A percentile compares a stretch with the other conserved stretches of the same genome.
Conservation (phyloP, 345 rosid species). For the Rhodomyrtus tomentosa region DNA sequence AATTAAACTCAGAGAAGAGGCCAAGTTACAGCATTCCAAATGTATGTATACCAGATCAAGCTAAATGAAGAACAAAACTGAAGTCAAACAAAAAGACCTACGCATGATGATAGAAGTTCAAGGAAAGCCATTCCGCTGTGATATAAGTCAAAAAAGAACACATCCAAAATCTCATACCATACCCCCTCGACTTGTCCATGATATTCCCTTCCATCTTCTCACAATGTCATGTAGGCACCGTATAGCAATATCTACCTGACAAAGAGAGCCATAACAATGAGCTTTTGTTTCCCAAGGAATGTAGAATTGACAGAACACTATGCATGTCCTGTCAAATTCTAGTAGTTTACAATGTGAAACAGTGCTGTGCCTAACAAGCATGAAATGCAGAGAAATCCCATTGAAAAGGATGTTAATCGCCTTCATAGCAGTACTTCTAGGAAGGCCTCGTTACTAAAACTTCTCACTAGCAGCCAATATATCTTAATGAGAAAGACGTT, state of each 20-base stretch:
- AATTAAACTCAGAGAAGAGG: too few relatives aligned
- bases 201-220: slow-evolving; percentile 52
- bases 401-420: background rate
- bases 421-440: background rate
- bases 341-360: background rate
- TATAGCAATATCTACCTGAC: slow-evolving; percentile 43
- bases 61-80: background rate
- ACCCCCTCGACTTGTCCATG: slow-evolving; percentile 79
- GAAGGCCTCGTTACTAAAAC: background rate
- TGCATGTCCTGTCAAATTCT: background rate
- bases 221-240: slow-evolving; percentile 30
- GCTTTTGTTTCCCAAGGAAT: background rate
- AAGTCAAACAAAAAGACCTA: background rate
- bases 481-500: background rate
- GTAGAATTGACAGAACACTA: background rate
- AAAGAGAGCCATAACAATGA: background rate
- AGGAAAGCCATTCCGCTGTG: background rate
- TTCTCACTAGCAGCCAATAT: background rate
- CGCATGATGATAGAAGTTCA: background rate
- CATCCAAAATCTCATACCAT: slow-evolving; percentile 31
- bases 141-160: background rate
- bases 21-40: background rate
- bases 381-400: background rate
- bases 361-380: background rate
- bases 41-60: background rate